These are phyloP conservation scores for Helianthus annuus DNA, from an alignment of 129 eudicot genomes.

Conservation along the genomic window DNA sequence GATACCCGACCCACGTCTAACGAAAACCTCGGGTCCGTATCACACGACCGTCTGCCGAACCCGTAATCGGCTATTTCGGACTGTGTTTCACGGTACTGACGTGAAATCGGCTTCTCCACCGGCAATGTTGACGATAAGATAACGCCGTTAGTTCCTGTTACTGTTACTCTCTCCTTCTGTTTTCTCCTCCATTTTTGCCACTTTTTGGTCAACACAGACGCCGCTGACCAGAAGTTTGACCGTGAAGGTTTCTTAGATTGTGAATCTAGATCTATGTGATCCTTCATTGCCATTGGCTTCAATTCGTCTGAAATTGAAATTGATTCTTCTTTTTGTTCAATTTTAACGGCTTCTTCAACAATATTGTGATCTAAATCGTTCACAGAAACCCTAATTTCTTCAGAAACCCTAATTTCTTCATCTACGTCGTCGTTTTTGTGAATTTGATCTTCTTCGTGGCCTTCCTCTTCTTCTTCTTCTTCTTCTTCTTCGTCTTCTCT, in stretches of 20 bases:
- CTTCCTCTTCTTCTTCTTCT: conserved; percentile 43
- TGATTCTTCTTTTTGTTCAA: conserved; percentile 20
- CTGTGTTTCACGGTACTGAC: conserved; percentile 76
- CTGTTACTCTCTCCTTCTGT: conserved; percentile 48
- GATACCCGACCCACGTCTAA: conserved; percentile 81
- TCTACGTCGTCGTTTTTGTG: conserved; percentile 19
- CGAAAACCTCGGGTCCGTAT: conserved; percentile 82
- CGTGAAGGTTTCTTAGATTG: conserved; percentile 56
- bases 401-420: conserved; percentile 34
- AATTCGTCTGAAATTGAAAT: not conserved
- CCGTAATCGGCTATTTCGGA: conserved; percentile 93
- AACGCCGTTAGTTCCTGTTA: conserved; percentile 35
- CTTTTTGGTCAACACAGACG: conserved; percentile 84
- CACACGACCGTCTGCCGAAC: conserved; percentile 84
- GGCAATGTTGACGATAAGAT: conserved; percentile 50
- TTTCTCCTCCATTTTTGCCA: conserved; percentile 82
- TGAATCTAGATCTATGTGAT: conserved; percentile 65
- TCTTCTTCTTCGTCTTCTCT: conserved; percentile 38
- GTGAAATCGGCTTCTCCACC: conserved; percentile 60
- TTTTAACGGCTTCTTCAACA: conserved; percentile 26
- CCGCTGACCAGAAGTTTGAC: conserved; percentile 77
- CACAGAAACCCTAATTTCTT: conserved; percentile 30
- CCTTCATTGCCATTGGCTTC: conserved; percentile 89
- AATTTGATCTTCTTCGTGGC: conserved; percentile 33
- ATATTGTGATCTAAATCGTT: conserved; percentile 21